Evolutionary conservation across 139 green algal genomes (phyloP).

Genomic region (Eudorina sp.): DNA sequence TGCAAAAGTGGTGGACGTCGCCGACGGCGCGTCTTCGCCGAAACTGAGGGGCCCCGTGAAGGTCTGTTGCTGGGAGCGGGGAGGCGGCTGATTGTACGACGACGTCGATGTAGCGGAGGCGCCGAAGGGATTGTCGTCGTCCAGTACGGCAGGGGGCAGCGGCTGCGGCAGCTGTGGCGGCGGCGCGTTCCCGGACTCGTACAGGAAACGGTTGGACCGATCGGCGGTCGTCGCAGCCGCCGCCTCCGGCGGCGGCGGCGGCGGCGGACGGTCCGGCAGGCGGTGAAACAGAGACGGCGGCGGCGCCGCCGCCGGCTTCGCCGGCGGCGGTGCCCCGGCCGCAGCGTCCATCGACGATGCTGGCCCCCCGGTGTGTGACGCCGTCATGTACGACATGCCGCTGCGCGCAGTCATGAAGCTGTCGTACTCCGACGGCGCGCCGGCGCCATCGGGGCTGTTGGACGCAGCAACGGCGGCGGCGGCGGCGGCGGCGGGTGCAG

Average conservation of each 20-base stretch:
- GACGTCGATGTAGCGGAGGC: neutral
- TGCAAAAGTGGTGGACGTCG: neutral
- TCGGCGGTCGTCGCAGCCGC: neutral
- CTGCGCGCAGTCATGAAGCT: conserved; percentile 37
- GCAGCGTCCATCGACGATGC: neutral
- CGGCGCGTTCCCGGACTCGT: too few relatives aligned
- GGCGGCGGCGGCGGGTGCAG: neutral
- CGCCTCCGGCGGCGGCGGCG: neutral
- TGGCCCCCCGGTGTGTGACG: neutral
- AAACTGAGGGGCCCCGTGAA: conserved; percentile 23
- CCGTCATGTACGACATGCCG: conserved; percentile 12
- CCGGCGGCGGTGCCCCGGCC: neutral
- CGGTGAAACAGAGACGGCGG: neutral
- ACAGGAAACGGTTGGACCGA: too few relatives aligned
- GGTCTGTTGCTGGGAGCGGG: neutral
- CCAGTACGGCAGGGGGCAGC: neutral
- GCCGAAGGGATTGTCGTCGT: neutral
- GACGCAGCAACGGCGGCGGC: neutral
- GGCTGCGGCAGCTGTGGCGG: neutral
- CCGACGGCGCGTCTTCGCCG: neutral
- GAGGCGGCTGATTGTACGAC: neutral
- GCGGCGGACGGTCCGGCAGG: neutral
- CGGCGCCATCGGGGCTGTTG: too few relatives aligned
- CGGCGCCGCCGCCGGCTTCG: neutral
- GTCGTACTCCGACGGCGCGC: conserved; percentile 5